These are phyloP conservation scores for Trichoderma koningii DNA, from an alignment of 2,329 filamentous ascomycete species.

Conservation along the genomic window DNA sequence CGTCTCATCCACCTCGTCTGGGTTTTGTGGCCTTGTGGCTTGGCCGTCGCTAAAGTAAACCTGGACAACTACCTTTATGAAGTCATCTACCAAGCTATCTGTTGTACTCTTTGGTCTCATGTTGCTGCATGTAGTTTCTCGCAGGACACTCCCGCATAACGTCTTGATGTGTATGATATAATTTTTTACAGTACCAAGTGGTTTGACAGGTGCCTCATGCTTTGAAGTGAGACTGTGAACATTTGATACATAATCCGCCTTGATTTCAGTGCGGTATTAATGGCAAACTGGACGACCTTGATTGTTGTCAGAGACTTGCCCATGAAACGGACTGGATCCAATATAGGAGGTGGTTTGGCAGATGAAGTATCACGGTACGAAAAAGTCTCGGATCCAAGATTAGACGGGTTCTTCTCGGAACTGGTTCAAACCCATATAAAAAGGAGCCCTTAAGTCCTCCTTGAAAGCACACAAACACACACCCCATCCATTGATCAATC, in stretches of 20 bases:
- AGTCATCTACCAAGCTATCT: neutral
- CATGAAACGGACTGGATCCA: slow-evolving; percentile 2
- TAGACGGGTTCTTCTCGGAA: neutral
- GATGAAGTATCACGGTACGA: neutral
- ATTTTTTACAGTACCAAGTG: no score
- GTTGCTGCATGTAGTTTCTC: no score
- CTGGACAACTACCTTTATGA: neutral
- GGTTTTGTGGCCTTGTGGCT: neutral
- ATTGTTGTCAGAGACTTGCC: neutral
- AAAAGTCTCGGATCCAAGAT: slow-evolving; percentile 14
- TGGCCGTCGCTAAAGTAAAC: no score
- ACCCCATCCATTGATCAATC: neutral
- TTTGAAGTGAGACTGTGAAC: no score
- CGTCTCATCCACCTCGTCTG: neutral
- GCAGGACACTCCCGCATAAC: no score
- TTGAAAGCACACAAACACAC: neutral
- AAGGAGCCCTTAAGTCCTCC: neutral
- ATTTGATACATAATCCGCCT: neutral
- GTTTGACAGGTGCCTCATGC: no score
- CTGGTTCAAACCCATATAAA: neutral
- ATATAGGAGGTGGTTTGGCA: slow-evolving; percentile 1
- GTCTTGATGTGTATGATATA: no score
- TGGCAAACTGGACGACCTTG: neutral
- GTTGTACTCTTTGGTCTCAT: no score
- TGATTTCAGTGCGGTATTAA: neutral